Evolutionary conservation across 805 yeast genomes (phyloP).

Genomic region (Candida silvicultrix): DNA sequence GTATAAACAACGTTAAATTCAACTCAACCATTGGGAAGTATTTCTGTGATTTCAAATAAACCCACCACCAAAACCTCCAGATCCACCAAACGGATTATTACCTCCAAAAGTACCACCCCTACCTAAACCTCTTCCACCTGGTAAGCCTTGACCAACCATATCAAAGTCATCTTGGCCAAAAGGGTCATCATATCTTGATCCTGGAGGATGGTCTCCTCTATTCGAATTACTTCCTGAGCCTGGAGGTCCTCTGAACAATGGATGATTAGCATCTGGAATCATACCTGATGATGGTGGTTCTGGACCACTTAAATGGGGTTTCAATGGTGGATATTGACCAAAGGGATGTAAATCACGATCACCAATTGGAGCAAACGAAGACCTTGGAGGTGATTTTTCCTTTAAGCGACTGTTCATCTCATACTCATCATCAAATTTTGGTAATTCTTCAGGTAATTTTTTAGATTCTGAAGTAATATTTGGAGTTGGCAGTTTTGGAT

Average conservation of each 20-base stretch:
- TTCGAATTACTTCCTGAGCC: background rate
- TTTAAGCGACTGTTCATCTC: slow-evolving; percentile 22
- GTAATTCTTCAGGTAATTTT: slow-evolving; percentile 23
- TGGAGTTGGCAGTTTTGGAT: background rate
- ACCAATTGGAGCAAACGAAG: slow-evolving; percentile 33
- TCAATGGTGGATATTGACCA: slow-evolving; percentile 36
- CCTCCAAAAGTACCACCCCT: slow-evolving; percentile 7
- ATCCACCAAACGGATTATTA: background rate
- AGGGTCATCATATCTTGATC: slow-evolving; percentile 50
- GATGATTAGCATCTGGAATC: slow-evolving; percentile 47
- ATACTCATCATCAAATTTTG: slow-evolving; percentile 49
- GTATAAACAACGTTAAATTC: no score
- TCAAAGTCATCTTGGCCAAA: slow-evolving; percentile 37
- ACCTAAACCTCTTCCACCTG: slow-evolving; percentile 29
- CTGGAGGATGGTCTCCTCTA: slow-evolving; percentile 28
- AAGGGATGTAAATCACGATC: slow-evolving; percentile 45
- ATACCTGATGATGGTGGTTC: slow-evolving; percentile 36
- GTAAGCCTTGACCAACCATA: slow-evolving; percentile 39
- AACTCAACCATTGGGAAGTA: no score
- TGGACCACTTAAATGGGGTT: slow-evolving; percentile 32
- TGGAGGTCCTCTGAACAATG: slow-evolving; percentile 29
- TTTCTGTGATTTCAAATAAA: background rate
- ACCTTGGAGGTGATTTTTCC: background rate
- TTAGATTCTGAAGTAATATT: background rate
- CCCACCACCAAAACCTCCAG: slow-evolving; percentile 1